phyloP scores from a whole-genome alignment of 1,284 basidiomycete species.

The Sporisorium iseilematis-ciliati region DNA sequence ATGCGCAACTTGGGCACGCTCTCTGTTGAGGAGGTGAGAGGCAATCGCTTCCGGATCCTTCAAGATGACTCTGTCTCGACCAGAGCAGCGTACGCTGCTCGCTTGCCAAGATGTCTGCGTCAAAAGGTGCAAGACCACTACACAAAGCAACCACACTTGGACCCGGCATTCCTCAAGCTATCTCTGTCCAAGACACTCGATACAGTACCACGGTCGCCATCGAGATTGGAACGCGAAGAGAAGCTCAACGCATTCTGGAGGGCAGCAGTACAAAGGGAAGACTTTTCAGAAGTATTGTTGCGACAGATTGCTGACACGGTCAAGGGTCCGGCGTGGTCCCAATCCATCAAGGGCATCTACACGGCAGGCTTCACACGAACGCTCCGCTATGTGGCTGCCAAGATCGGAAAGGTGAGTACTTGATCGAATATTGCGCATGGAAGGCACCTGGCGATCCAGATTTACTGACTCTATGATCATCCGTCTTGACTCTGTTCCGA shows the following conservation, averaged over 20 bases:
- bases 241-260: conserved; percentile 53
- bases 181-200: conserved; percentile 54
- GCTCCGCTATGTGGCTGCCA: conserved; percentile 62
- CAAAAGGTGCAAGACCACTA: conserved; percentile 56
- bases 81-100: conserved; percentile 50
- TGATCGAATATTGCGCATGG: too few species aligned
- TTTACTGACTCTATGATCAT: neutral
- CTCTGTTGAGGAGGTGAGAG: conserved; percentile 40
- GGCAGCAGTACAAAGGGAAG: conserved; percentile 50
- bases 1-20: conserved; percentile 61
- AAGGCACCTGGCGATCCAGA: neutral
- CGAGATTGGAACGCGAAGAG: conserved; percentile 35
- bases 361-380: conserved; percentile 65
- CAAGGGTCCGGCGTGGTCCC: conserved; percentile 57
- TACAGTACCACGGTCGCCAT: conserved; percentile 28
- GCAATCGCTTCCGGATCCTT: conserved; percentile 44
- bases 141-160: conserved; percentile 42
- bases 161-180: conserved; percentile 58
- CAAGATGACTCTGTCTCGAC: conserved; percentile 57
- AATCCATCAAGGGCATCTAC: conserved; percentile 67
- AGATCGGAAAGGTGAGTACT: conserved; percentile 62
- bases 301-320: conserved; percentile 59
- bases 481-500: neutral
- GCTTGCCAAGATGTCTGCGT: conserved; percentile 56
- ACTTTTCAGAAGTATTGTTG: conserved; percentile 58